Percentiles rank a stretch among this genome's conserved stretches.
Evolutionary conservation across 345 rosid species (phyloP).

Genomic region (Eucalyptus sp.): DNA sequence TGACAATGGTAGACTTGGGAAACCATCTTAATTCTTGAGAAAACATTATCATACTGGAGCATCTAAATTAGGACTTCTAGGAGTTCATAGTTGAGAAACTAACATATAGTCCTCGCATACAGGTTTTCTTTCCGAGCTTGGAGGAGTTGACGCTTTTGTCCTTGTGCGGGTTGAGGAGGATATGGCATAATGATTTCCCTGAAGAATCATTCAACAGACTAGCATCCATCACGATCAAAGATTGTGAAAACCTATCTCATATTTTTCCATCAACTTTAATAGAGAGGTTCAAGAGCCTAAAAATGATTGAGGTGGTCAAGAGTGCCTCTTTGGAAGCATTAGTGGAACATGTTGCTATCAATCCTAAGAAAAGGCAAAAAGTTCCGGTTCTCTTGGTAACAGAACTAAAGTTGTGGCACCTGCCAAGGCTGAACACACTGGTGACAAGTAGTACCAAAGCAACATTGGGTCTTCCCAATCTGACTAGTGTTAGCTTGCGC

Average conservation of each 20-base stretch:
- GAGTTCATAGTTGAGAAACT: not conserved
- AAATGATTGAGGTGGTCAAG: rapidly evolving
- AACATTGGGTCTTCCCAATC: not conserved
- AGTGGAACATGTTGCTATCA: rapidly evolving
- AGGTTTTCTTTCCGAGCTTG: not conserved
- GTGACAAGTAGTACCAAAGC: not conserved
- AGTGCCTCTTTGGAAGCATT: not conserved
- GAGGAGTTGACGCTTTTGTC: not conserved
- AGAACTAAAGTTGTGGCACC: not conserved
- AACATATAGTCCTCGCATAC: rapidly evolving
- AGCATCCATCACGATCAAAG: rapidly evolving
- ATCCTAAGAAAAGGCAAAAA: not conserved
- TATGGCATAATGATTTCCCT: rapidly evolving
- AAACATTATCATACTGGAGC: not conserved
- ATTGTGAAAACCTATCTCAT: not conserved
- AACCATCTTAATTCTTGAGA: not conserved
- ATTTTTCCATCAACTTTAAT: not conserved
- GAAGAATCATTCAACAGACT: not conserved
- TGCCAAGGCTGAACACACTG: rapidly evolving
- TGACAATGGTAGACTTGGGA: not conserved
- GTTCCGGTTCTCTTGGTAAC: rapidly evolving
- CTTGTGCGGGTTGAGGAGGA: not conserved
- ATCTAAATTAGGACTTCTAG: not conserved
- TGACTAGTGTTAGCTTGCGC: rapidly evolving
- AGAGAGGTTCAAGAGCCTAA: not conserved